phyloP scores from a whole-genome alignment of 768 basidiomycete species.

The Boletus barrowsii region DNA sequence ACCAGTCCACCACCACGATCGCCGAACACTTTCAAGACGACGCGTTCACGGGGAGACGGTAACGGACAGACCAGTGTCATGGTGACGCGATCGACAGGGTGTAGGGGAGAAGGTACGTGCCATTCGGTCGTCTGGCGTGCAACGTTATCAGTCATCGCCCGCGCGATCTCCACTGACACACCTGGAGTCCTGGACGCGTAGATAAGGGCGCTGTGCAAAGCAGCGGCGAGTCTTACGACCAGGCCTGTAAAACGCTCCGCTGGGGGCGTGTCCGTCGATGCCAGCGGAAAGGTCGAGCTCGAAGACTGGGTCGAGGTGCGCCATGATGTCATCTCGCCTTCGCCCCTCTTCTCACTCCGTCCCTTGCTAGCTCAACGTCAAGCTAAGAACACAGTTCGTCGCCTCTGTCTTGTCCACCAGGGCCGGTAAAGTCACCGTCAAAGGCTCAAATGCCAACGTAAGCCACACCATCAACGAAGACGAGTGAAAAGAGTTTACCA shows the following conservation, averaged over 20 bases:
- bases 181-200: constrained; percentile 76
- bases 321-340: constrained; percentile 21
- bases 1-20: too few species aligned
- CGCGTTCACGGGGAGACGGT: too few species aligned
- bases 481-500: constrained; percentile 93
- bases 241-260: constrained; percentile 82
- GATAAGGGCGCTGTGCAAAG: constrained; percentile 80
- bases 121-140: too few species aligned
- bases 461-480: constrained; percentile 98
- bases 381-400: constrained; percentile 55
- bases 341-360: constrained; percentile 9
- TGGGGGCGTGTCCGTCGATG: constrained; percentile 93
- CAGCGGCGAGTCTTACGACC: constrained; percentile 87
- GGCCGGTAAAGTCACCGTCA: constrained; percentile 89
- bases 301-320: constrained; percentile 98
- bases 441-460: constrained; percentile 92
- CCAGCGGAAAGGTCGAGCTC: constrained; percentile 92
- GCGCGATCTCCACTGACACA: constrained; percentile 74
- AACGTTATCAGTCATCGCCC: too few species aligned
- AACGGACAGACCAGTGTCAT: too few species aligned
- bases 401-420: constrained; percentile 53
- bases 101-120: too few species aligned
- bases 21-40: too few species aligned
- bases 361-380: constrained; percentile 66
- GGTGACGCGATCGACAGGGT: too few species aligned